phyloP scores from a whole-genome alignment of 306 rosid genomes.

The Vicia faba region DNA sequence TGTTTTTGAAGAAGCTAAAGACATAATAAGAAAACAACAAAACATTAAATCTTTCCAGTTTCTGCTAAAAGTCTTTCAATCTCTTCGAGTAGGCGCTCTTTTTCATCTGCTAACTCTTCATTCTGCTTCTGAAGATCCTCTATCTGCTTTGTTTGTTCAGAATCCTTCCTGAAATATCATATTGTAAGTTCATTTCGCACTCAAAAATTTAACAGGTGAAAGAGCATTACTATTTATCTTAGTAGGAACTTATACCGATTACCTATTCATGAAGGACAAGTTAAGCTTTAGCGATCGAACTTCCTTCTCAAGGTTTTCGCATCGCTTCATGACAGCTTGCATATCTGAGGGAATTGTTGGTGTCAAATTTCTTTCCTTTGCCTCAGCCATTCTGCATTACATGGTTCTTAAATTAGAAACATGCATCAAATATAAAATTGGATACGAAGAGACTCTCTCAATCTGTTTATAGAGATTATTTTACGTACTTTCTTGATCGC shows the following conservation, averaged over 20 bases:
- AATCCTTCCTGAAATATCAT: constrained; percentile 80
- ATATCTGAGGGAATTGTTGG: constrained; percentile 84
- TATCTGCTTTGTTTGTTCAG: constrained; percentile 93
- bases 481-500: constrained; percentile 83
- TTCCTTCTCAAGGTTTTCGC: constrained; percentile 95
- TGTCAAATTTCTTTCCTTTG: constrained; percentile 82
- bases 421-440: not conserved
- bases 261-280: constrained; percentile 96
- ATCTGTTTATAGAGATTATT: constrained; percentile 26
- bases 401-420: constrained; percentile 17
- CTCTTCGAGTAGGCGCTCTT: constrained; percentile 84
- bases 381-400: constrained; percentile 90
- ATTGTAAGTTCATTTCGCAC: not conserved
- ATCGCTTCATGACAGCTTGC: constrained; percentile 82
- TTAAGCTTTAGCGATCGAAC: constrained; percentile 86
- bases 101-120: constrained; percentile 76
- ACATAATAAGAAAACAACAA: constrained; percentile 1
- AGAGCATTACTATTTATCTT: not conserved
- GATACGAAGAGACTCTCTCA: constrained; percentile 15
- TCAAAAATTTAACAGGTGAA: not conserved
- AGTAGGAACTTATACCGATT: constrained; percentile 19
- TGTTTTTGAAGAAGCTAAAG: constrained; percentile 20
- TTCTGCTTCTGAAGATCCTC: constrained; percentile 94
- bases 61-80: constrained; percentile 75
- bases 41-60: constrained; percentile 51